Base-by-base conservation (phyloP, 176 grass and related monocot species). In the Musa acuminata region DNA sequence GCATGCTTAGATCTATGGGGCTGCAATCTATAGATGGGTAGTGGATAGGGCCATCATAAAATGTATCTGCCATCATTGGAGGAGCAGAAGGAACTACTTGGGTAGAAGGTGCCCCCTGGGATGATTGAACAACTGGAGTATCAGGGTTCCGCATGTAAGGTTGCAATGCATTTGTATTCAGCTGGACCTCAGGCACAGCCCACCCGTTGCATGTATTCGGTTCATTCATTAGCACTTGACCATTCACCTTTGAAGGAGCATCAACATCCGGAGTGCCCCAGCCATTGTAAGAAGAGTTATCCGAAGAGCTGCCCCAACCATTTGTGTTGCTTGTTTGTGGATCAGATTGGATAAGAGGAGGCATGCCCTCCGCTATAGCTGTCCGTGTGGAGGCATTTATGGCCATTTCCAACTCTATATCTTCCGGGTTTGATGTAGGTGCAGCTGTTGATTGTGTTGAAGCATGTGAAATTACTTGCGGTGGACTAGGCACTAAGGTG, bases 351-450 rank as follows among this genome's bases (percentile, higher is more conserved):
- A 99, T 73, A 76, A 77, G 79, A 62, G 88, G 86, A 62, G 88
- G 86, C 63, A 94, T 84, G 74, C 95, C 90, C 83, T 94, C 95
- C 48, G 78, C 91, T 65, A 94, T 81, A 69, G 91, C 88, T 51
- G 91, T 91, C 77, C 89, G 91, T 52, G 94, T 89, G 60, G 95
- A 94, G 53, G 91, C 95, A 85, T 84, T 94, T 71, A 99, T 99
- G 62, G 95, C 91, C 84, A 99, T 99, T 0, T 58, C 84, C 70
- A 99, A 80, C 51, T 91, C 88, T 65, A 81, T 78, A 80, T 99
- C 96, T 84, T 94, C 96, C 29, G 73, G 86, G 16, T 67, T 89
- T 52, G 73, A 77, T 69, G 52, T 66, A 27, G 86, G 74, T 76
- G 12, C 13, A 49, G 10, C 84, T 82, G 80, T 72, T 81, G 84